These are phyloP conservation scores for Kazachstania psychrophila DNA, from an alignment of 805 yeast genomes.

Conservation along the genomic window DNA sequence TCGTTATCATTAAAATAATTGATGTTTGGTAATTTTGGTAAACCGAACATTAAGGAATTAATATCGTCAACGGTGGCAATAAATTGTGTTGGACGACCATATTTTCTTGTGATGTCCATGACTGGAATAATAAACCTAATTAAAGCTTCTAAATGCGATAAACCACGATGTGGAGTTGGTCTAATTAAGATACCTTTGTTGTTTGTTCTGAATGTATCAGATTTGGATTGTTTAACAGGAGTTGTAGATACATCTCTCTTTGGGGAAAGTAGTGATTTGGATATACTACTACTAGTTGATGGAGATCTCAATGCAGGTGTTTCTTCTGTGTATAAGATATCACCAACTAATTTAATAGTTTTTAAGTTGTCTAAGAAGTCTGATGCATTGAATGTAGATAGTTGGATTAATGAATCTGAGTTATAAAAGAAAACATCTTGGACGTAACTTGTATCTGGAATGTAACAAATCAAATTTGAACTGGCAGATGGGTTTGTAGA, in stretches of 20 bases:
- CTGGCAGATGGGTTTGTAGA: constrained; percentile 15
- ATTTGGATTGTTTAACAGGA: constrained; percentile 4
- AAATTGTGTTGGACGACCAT: constrained; percentile 65
- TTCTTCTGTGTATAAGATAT: constrained; percentile 10
- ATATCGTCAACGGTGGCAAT: constrained; percentile 43
- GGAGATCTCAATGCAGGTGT: constrained; percentile 2
- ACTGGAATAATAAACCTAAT: constrained; percentile 56
- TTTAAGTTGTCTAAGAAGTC: constrained; percentile 10
- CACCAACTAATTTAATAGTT: constrained; percentile 19
- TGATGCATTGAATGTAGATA: neutral
- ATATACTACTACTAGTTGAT: constrained; percentile 6
- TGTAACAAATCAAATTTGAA: constrained; percentile 23
- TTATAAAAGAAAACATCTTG: constrained; percentile 25
- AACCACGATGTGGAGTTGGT: constrained; percentile 63
- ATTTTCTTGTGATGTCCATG: constrained; percentile 53
- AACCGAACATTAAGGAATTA: constrained; percentile 53
- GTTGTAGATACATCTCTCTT: constrained; percentile 9
- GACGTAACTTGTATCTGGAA: constrained; percentile 21
- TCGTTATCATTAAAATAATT: constrained; percentile 31
- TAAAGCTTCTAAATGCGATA: constrained; percentile 58
- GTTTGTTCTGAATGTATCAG: constrained; percentile 6
- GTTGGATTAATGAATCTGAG: constrained; percentile 2
- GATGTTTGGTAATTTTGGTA: constrained; percentile 63
- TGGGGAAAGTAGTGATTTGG: constrained; percentile 9
- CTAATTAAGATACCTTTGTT: constrained; percentile 36